phyloP scores from a whole-genome alignment of 2,329 filamentous ascomycete species.

The Xylaria multiplex region DNA sequence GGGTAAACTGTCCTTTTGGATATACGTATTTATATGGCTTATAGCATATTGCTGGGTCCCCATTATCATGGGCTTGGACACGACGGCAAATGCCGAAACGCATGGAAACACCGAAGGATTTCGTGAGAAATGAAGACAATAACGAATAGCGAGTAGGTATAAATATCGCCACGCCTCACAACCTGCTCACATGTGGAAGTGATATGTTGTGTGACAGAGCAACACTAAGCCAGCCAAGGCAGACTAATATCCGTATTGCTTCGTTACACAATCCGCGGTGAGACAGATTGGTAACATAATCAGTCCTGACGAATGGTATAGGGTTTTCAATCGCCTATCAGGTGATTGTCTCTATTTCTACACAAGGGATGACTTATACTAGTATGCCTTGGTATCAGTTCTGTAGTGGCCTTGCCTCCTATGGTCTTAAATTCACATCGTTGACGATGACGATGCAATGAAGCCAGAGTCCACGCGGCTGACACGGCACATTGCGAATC shows the following conservation, averaged over 20 bases:
- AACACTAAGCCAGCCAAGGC: conserved; percentile 1
- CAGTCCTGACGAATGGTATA: conserved; percentile 10
- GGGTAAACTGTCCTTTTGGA: background rate
- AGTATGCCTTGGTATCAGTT: background rate
- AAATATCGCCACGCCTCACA: conserved; percentile 5
- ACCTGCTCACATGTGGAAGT: background rate
- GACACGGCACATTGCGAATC: conserved; percentile 18
- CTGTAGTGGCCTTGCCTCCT: conserved; percentile 2
- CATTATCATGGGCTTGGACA: background rate
- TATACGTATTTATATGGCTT: background rate
- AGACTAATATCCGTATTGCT: background rate
- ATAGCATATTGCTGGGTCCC: background rate
- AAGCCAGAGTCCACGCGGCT: conserved; percentile 6
- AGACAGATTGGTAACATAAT: conserved; percentile 25
- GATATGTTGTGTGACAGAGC: conserved; percentile 2
- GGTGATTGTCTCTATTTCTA: conserved; percentile 20
- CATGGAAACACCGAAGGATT: background rate
- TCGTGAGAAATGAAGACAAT: background rate
- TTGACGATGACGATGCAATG: conserved; percentile 17
- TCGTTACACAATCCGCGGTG: conserved; percentile 21
- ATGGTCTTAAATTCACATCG: conserved; percentile 14
- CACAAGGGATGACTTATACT: conserved; percentile 1
- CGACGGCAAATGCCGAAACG: background rate
- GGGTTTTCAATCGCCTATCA: conserved; percentile 11
- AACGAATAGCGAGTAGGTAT: background rate